A percentile compares a stretch with the other conserved stretches of the same genome.
These are phyloP conservation scores for Ascodesmis nigricans DNA, from an alignment of 495 filamentous ascomycete species.

Conservation along the genomic window DNA sequence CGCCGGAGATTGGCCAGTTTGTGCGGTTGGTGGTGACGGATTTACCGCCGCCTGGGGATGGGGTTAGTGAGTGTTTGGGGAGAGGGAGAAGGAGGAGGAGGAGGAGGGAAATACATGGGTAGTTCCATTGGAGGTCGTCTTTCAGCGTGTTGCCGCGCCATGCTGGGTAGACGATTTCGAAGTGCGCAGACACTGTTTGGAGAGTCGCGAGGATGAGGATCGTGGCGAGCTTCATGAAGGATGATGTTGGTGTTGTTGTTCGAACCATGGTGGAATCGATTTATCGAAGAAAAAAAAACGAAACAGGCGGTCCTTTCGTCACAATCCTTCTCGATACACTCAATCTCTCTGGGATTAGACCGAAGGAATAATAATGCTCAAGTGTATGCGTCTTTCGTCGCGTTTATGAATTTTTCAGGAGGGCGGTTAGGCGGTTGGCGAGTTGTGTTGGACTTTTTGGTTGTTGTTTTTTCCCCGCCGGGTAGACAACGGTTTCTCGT, in stretches of 20 bases:
- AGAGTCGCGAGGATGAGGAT: constrained; percentile 27
- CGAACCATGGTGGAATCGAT: constrained; percentile 21
- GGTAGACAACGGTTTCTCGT: no score
- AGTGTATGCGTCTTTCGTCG: no score
- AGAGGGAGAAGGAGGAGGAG: not conserved
- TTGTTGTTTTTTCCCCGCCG: no score
- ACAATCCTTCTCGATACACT: no score
- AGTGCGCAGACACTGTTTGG: constrained; percentile 47
- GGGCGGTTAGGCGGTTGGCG: no score
- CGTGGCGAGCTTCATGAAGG: constrained; percentile 29
- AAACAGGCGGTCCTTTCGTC: no score
- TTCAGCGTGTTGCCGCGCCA: constrained; percentile 86
- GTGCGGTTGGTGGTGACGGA: constrained; percentile 60
- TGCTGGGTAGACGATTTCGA: constrained; percentile 75
- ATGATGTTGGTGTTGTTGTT: constrained; percentile 27
- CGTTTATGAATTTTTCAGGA: no score
- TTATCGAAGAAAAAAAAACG: no score
- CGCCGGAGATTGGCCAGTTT: constrained; percentile 72
- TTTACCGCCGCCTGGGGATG: constrained; percentile 58
- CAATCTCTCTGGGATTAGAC: no score
- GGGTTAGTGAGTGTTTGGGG: constrained; percentile 3
- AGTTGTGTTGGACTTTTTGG: no score
- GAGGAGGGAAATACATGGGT: constrained; percentile 55
- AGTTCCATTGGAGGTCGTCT: constrained; percentile 93
- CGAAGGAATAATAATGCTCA: no score